Conservation (phyloP, 2,329 filamentous ascomycete species). For the Aspergillus sp. region DNA sequence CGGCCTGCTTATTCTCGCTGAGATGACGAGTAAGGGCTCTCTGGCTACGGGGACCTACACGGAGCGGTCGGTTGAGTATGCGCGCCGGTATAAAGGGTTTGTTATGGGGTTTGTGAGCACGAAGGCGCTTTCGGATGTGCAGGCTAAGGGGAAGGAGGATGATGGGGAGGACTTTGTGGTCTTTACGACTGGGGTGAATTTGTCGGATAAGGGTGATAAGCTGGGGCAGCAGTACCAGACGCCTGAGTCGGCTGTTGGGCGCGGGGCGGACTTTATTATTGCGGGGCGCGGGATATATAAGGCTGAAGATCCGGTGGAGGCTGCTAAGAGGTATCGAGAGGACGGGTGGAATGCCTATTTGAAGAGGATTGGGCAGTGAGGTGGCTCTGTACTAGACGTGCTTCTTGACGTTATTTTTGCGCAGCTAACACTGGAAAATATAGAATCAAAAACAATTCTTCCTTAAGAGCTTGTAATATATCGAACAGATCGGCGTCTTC, state of each 20-base stretch:
- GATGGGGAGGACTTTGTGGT: slow-evolving; percentile 49
- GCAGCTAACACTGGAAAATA: no score
- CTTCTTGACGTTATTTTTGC: neutral
- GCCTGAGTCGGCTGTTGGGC: slow-evolving; percentile 44
- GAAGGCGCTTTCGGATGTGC: slow-evolving; percentile 38
- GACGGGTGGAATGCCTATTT: slow-evolving; percentile 50
- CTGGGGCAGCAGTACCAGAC: slow-evolving; percentile 52
- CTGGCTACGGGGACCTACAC: slow-evolving; percentile 48
- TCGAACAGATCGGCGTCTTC: no score
- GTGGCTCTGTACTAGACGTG: neutral
- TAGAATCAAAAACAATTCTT: no score
- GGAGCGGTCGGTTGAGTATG: slow-evolving; percentile 47
- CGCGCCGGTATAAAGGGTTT: slow-evolving; percentile 44
- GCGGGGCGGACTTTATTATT: slow-evolving; percentile 51
- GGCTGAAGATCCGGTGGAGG: slow-evolving; percentile 45
- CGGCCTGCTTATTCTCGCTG: slow-evolving; percentile 48
- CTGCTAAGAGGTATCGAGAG: slow-evolving; percentile 44
- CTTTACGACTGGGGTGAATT: slow-evolving; percentile 50
- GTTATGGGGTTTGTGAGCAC: slow-evolving; percentile 51
- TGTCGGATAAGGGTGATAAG: slow-evolving; percentile 48
- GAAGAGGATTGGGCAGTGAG: slow-evolving; percentile 30
- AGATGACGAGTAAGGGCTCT: slow-evolving; percentile 53
- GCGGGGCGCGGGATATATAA: slow-evolving; percentile 49
- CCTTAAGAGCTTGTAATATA: no score
- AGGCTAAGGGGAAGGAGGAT: slow-evolving; percentile 24